Conservation (phyloP, 1,139 yeast genomes). For the Scheffersomyces stambukii region DNA sequence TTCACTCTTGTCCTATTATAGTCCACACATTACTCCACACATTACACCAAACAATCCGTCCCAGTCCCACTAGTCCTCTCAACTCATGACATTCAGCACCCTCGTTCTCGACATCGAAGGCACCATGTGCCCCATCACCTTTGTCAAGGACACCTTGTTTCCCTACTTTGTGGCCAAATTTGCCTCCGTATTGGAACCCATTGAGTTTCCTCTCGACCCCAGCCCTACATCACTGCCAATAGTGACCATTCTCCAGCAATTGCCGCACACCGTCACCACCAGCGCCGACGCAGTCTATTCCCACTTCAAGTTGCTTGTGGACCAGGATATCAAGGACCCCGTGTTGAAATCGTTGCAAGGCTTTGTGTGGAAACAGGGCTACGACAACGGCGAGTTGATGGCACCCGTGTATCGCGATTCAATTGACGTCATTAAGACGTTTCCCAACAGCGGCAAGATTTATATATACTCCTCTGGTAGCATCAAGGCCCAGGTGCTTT, state of each 20-base stretch:
- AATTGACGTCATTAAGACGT: conserved; percentile 45
- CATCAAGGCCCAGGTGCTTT: conserved; percentile 74
- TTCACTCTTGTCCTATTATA: too few species aligned
- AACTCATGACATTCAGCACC: conserved; percentile 11
- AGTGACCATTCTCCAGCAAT: conserved; percentile 32
- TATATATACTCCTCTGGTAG: conserved; percentile 93
- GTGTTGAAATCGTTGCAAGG: conserved; percentile 80
- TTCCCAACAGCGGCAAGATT: conserved; percentile 30
- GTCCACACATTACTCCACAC: too few species aligned
- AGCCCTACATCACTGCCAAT: too few species aligned
- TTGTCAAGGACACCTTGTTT: conserved; percentile 71
- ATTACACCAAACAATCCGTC: too few species aligned
- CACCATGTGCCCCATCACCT: conserved; percentile 84
- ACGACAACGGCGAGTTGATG: conserved; percentile 63
- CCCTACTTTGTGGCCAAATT: conserved; percentile 41
- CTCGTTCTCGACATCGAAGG: conserved; percentile 81
- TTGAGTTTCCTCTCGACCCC: conserved; percentile 9
- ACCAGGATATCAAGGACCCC: conserved; percentile 72
- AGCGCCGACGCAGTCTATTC: conserved; percentile 24
- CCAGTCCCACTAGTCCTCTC: too few species aligned
- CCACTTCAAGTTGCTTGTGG: conserved; percentile 57
- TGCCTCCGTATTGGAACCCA: conserved; percentile 17
- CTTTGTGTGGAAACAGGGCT: conserved; percentile 75
- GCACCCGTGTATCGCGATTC: conserved; percentile 83
- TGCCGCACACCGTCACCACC: conserved; percentile 34